Evolutionary conservation across 352 stramenopile species (phyloP).

Genomic region (Globisporangium carolinianum): DNA sequence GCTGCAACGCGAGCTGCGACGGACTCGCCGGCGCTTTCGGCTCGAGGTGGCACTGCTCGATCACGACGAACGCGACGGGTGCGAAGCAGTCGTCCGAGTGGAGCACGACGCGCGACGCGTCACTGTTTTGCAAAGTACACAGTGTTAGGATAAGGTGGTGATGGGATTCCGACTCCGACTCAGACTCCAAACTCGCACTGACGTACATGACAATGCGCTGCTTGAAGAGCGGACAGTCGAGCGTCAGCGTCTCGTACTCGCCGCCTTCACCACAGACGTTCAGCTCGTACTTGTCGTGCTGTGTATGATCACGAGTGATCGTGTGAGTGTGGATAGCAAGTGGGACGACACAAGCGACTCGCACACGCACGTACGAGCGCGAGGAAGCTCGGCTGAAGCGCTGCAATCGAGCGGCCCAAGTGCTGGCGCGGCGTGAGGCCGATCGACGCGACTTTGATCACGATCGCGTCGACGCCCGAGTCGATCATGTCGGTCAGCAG

Average conservation of each 20-base stretch:
- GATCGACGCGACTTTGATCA: constrained; percentile 96
- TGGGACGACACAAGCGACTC: too few relatives aligned
- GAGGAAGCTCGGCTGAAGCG: constrained; percentile 88
- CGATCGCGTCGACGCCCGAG: constrained; percentile 89
- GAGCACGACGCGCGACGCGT: constrained; percentile 89
- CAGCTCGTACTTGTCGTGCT: constrained; percentile 95
- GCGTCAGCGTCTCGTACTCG: constrained; percentile 98
- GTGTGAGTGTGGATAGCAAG: neutral
- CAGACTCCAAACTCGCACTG: too few relatives aligned
- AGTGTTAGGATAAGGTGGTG: too few relatives aligned
- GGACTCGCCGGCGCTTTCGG: constrained; percentile 59
- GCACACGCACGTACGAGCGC: constrained; percentile 43
- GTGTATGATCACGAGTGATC: constrained; percentile 14
- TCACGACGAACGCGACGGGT: constrained; percentile 89
- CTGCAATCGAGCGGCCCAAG: constrained; percentile 77
- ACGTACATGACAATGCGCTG: constrained; percentile 88
- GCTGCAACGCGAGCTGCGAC: constrained; percentile 29
- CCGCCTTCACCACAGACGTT: constrained; percentile 98
- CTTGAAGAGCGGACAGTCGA: constrained; percentile 96
- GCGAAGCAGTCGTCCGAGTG: constrained; percentile 90
- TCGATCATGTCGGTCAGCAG: constrained; percentile 95
- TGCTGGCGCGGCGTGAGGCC: constrained; percentile 83
- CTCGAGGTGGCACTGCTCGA: constrained; percentile 87
- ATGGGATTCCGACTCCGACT: too few relatives aligned
- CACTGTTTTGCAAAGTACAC: constrained; percentile 21